Conservation (phyloP, 352 stramenopile species). For the Phytophthora kernoviae region DNA sequence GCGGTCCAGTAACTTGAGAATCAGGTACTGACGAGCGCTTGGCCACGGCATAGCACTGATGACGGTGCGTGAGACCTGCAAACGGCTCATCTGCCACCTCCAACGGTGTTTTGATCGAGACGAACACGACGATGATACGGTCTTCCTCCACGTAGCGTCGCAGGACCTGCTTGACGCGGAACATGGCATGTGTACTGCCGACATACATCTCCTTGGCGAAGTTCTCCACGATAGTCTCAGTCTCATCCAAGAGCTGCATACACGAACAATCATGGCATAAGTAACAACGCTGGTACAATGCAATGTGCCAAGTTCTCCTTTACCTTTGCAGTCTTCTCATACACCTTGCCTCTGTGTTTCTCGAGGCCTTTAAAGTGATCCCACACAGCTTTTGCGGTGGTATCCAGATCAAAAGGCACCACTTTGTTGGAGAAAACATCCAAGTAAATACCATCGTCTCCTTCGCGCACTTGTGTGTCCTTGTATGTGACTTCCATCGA, state of each 20-base stretch:
- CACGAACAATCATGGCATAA: not conserved
- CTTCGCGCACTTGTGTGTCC: conserved; percentile 36
- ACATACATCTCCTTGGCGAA: conserved; percentile 46
- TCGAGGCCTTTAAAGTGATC: conserved; percentile 38
- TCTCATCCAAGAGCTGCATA: conserved; percentile 31
- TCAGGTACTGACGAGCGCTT: conserved; percentile 25
- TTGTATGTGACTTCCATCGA: conserved; percentile 34
- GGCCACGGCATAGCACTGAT: conserved; percentile 40
- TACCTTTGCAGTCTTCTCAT: conserved; percentile 41
- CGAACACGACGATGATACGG: conserved; percentile 38
- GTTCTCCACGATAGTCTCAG: conserved; percentile 47
- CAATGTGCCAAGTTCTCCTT: conserved; percentile 1
- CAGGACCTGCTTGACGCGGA: conserved; percentile 42
- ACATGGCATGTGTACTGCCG: conserved; percentile 38
- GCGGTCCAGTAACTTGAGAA: conserved; percentile 28
- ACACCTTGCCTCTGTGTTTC: conserved; percentile 38
- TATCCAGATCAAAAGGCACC: conserved; percentile 44
- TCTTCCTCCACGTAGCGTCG: conserved; percentile 40
- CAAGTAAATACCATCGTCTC: conserved; percentile 34
- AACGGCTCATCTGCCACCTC: conserved; percentile 36
- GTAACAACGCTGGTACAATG: not conserved
- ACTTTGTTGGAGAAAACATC: conserved; percentile 51
- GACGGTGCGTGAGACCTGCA: conserved; percentile 32
- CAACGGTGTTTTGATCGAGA: conserved; percentile 38
- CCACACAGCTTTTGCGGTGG: conserved; percentile 37